A percentile compares a stretch with the other conserved stretches of the same genome.
phyloP scores from a whole-genome alignment of 2,329 filamentous ascomycete genomes.

The Reticulascus tulasneorum region DNA sequence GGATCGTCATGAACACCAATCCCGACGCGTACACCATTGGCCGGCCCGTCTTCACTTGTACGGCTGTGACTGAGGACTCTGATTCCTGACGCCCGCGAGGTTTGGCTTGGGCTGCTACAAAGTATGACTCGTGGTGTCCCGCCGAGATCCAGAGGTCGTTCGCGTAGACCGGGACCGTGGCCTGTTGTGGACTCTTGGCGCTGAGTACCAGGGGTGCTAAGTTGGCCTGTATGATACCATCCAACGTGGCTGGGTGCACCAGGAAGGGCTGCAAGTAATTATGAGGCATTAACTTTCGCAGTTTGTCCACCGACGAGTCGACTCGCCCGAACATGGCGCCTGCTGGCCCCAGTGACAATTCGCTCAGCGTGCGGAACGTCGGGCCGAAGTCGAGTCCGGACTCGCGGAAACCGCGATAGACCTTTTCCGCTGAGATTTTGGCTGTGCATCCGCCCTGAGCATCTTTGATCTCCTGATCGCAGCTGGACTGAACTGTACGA shows the following conservation, averaged over 20 bases:
- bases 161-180: slow-evolving; percentile 10
- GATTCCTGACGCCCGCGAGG: slow-evolving; percentile 10
- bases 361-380: slow-evolving; percentile 13
- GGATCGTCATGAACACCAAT: slow-evolving; percentile 15
- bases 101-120: slow-evolving; percentile 10
- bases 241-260: slow-evolving; percentile 31
- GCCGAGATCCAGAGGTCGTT: slow-evolving; percentile 7
- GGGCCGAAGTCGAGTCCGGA: slow-evolving; percentile 16
- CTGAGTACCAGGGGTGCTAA: slow-evolving; percentile 9
- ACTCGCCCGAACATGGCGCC: slow-evolving; percentile 7
- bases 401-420: slow-evolving; percentile 13
- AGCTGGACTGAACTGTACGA: not conserved
- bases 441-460: not conserved
- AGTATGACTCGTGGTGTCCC: slow-evolving; percentile 12
- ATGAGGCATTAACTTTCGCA: slow-evolving; percentile 16
- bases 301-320: not conserved
- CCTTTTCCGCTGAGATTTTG: slow-evolving; percentile 7
- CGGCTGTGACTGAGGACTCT: slow-evolving; percentile 11
- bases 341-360: slow-evolving; percentile 5
- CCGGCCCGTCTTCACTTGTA: slow-evolving; percentile 7
- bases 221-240: slow-evolving; percentile 27
- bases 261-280: slow-evolving; percentile 22
- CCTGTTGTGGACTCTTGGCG: not conserved
- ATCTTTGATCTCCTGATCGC: not conserved
- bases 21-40: slow-evolving; percentile 15